Evolutionary conservation across 2,329 filamentous ascomycete genomes (phyloP).

Genomic region (Plenodomus biglobosus): DNA sequence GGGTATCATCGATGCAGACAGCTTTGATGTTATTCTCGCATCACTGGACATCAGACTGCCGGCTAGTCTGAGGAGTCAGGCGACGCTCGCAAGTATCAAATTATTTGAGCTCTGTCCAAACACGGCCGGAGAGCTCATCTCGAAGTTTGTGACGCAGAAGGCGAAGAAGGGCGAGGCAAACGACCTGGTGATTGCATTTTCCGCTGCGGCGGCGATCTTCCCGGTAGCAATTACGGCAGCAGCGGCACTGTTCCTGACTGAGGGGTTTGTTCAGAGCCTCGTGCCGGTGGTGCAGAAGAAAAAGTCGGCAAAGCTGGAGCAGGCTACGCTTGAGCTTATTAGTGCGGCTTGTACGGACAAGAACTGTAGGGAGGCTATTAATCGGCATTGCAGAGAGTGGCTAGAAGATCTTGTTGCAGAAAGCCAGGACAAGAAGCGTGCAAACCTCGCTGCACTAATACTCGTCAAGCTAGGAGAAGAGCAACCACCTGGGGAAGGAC

Average conservation of each 20-base stretch:
- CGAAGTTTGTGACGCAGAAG: constrained; percentile 71
- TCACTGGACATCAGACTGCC: constrained; percentile 83
- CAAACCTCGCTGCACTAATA: constrained; percentile 56
- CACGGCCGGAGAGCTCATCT: constrained; percentile 68
- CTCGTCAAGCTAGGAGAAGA: constrained; percentile 58
- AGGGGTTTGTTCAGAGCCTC: constrained; percentile 79
- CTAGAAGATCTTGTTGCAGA: constrained; percentile 80
- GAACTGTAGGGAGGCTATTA: constrained; percentile 77
- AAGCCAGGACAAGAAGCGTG: constrained; percentile 60
- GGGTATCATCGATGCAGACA: constrained; percentile 69
- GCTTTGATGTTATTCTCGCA: constrained; percentile 80
- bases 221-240: constrained; percentile 78
- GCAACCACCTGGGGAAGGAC: constrained; percentile 26
- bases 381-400: constrained; percentile 84
- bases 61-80: constrained; percentile 73
- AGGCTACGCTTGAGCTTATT: constrained; percentile 82
- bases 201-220: constrained; percentile 85
- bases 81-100: constrained; percentile 77
- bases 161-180: constrained; percentile 77
- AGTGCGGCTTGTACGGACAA: constrained; percentile 89
- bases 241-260: constrained; percentile 78
- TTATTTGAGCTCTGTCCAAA: constrained; percentile 77
- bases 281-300: constrained; percentile 75
- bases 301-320: constrained; percentile 84
- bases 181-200: constrained; percentile 88